phyloP scores from a whole-genome alignment of 495 filamentous ascomycete genomes.

The Neurospora tetrasperma region DNA sequence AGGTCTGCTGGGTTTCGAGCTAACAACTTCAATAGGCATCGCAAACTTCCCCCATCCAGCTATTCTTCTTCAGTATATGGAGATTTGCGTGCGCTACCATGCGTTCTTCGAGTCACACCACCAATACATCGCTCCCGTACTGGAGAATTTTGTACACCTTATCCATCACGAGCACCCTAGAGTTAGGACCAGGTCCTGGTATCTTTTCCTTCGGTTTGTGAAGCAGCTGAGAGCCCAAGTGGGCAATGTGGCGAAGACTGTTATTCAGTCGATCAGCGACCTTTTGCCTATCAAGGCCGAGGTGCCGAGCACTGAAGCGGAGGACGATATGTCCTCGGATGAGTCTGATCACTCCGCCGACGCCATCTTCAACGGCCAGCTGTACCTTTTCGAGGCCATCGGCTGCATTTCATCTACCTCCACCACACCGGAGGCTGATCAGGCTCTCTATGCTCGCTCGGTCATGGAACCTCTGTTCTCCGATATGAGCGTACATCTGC shows the following conservation, averaged over 20 bases:
- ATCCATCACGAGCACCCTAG: constrained; percentile 78
- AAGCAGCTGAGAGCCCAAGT: constrained; percentile 74
- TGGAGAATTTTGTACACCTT: constrained; percentile 87
- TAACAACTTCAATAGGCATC: constrained; percentile 46
- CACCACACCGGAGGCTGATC: constrained; percentile 65
- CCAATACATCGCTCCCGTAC: constrained; percentile 64
- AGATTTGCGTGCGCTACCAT: constrained; percentile 87
- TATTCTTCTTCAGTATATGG: constrained; percentile 93
- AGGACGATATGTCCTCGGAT: constrained; percentile 90
- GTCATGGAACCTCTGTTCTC: constrained; percentile 77
- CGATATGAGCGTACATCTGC: constrained; percentile 72
- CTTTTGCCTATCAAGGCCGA: constrained; percentile 86
- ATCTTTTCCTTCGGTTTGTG: constrained; percentile 88
- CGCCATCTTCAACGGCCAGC: constrained; percentile 77
- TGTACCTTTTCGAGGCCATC: constrained; percentile 90
- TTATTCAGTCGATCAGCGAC: constrained; percentile 83
- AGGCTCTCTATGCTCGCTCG: constrained; percentile 72
- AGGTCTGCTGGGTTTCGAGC: constrained; percentile 7
- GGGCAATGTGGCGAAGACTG: constrained; percentile 77
- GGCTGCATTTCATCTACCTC: constrained; percentile 77
- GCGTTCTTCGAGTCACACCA: constrained; percentile 83
- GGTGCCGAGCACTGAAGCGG: constrained; percentile 60
- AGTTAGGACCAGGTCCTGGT: constrained; percentile 88
- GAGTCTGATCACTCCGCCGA: constrained; percentile 81
- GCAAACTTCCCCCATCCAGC: constrained; percentile 79